phyloP scores from a whole-genome alignment of 805 yeast species.

The Ogataea kodamae region DNA sequence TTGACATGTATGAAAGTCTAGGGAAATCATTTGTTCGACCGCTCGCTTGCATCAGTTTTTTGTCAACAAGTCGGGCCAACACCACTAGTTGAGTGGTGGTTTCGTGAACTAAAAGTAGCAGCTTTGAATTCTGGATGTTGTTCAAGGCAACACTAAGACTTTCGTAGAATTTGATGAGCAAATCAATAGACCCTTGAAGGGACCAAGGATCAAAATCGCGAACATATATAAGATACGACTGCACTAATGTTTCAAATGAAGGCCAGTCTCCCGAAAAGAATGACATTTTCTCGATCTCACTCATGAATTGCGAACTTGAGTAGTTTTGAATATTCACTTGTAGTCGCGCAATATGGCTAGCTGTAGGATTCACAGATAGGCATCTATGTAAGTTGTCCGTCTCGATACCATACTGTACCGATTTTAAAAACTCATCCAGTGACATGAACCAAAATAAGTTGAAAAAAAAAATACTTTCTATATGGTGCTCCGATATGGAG shows the following conservation, averaged over 20 bases:
- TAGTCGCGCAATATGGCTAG: slow-evolving; percentile 24
- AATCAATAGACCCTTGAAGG: slow-evolving; percentile 49
- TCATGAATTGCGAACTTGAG: slow-evolving; percentile 22
- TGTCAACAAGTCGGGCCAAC: slow-evolving; percentile 41
- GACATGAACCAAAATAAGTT: slow-evolving; percentile 6
- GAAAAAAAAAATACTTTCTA: neutral
- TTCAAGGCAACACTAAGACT: slow-evolving; percentile 47
- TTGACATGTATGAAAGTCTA: slow-evolving; percentile 45
- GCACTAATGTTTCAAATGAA: slow-evolving; percentile 43
- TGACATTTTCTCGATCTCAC: slow-evolving; percentile 29
- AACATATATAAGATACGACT: slow-evolving; percentile 41
- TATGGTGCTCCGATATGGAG: slow-evolving; percentile 1
- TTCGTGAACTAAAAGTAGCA: slow-evolving; percentile 38
- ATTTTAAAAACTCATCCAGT: slow-evolving; percentile 13
- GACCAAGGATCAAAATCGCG: slow-evolving; percentile 58
- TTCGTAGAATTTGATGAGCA: slow-evolving; percentile 44
- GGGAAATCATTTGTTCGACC: slow-evolving; percentile 36
- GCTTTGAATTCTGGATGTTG: slow-evolving; percentile 39
- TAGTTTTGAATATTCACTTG: slow-evolving; percentile 25
- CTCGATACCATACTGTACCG: slow-evolving; percentile 9
- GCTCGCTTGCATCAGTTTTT: slow-evolving; percentile 36
- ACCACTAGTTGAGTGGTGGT: slow-evolving; percentile 41
- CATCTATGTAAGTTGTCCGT: slow-evolving; percentile 11
- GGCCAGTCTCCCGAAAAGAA: slow-evolving; percentile 36
- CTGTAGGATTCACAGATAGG: slow-evolving; percentile 24